Base-by-base conservation (phyloP, 2,329 filamentous ascomycete species). In the Exophiala mesophila region DNA sequence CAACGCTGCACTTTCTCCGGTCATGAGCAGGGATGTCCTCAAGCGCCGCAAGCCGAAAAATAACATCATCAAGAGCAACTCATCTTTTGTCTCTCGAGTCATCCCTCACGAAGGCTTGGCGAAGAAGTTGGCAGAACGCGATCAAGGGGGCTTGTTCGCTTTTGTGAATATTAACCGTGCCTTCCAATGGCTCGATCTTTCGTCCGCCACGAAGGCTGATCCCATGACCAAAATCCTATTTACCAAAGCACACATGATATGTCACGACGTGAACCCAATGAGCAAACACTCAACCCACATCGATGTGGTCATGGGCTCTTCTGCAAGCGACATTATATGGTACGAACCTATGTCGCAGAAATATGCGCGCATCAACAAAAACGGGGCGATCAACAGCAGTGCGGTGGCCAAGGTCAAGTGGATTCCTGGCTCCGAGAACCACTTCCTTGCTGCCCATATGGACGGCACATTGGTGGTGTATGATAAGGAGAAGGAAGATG, bases 51-150 rank as follows among this genome's bases (percentile, higher is more conserved):
- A 98, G 64, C 92, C 92, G 2, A 98, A 97, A 74, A 97, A 90
- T 66, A 97, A 94, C 63, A 92, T 98, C 63, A 82, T 90, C 39
- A 98, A 98, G 72, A 97, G 88, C 68, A 97, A 95, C 64, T 98
- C 92, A 7, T 95, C 90, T 1, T 98, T 96, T 60, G 92, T 98
- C 20, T 96, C 90, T n/a, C 74, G 92, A 41, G 90, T 96, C 21
- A 95, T 97, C 52, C 82, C 88, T 12, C 86, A 95, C 58, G 92
- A 98, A 57, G 74, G 75, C 3, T 65, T 94, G 41, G 74, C 77
- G 16, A 94, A 92, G 65, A 82, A 85, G 52, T 65, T 97, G 50
- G 77, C 79, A 36, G 92, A 97, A 21, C 81, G 87, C 49, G 79
- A 82, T 9, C 72, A 73, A 2, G 85, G 92, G 50, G 89, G 88